Evolutionary conservation across 108 stramenopile genomes (phyloP).

Genomic region (Cyclotella cryptica): DNA sequence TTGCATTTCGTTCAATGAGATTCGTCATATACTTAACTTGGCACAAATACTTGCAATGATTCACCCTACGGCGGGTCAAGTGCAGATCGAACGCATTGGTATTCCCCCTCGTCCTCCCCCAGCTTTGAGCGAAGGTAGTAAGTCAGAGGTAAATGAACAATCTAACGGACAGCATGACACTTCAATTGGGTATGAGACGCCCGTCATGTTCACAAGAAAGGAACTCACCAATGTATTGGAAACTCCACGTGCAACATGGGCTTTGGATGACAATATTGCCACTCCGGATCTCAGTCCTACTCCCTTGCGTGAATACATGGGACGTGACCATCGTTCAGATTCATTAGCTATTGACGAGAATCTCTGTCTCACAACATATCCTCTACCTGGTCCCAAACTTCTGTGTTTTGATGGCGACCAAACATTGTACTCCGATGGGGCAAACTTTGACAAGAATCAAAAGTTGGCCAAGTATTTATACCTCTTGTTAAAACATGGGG

Average conservation of each 20-base stretch:
- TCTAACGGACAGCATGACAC: not conserved
- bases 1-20: constrained; percentile 92
- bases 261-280: constrained; percentile 10
- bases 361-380: constrained; percentile 12
- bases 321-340: constrained; percentile 28
- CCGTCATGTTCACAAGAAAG: not conserved
- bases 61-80: constrained; percentile 25
- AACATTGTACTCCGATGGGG: constrained; percentile 90
- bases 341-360: constrained; percentile 39
- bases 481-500: constrained; percentile 78
- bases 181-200: not conserved
- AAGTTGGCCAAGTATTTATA: constrained; percentile 80
- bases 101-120: constrained; percentile 3
- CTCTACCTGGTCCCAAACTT: constrained; percentile 76
- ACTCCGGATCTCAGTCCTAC: constrained; percentile 10
- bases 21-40: constrained; percentile 91
- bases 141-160: not conserved
- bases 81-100: not conserved
- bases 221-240: not conserved
- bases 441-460: constrained; percentile 90
- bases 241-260: not conserved
- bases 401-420: constrained; percentile 96
- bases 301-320: constrained; percentile 6
- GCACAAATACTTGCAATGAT: constrained; percentile 91
- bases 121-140: not conserved